Percentiles rank a stretch among this genome's conserved stretches.
These are phyloP conservation scores for Solanum rostratum DNA, from an alignment of 257 asterid species.

Conservation along the genomic window DNA sequence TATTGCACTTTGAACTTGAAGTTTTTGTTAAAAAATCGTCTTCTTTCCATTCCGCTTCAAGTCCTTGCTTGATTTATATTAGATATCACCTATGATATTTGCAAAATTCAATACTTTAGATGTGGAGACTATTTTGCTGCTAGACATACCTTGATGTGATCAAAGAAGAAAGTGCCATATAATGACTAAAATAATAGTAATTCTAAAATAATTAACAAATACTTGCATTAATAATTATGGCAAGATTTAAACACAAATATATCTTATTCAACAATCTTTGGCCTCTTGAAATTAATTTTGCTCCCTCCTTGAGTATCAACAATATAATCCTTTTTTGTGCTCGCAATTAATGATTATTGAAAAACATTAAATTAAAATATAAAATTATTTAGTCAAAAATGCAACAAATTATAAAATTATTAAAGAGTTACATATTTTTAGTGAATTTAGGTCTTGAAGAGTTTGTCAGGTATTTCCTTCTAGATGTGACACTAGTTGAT, in stretches of 20 bases:
- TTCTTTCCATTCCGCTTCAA: neutral
- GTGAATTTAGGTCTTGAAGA: neutral
- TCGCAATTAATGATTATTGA: neutral
- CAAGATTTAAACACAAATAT: neutral
- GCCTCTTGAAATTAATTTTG: too few species aligned
- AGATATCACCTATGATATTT: neutral
- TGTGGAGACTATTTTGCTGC: too few species aligned
- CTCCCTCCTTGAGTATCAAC: too few species aligned
- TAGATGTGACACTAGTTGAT: too few species aligned
- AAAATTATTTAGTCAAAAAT: neutral
- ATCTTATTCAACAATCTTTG: neutral
- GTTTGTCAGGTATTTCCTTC: too few species aligned
- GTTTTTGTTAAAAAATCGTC: neutral
- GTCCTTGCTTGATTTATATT: neutral
- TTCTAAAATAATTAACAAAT: too few species aligned
- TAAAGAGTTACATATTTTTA: neutral
- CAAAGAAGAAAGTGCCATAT: neutral
- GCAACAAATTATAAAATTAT: too few species aligned
- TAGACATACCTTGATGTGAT: neutral
- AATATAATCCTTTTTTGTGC: neutral
- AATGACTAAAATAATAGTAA: neutral
- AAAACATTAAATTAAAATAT: neutral
- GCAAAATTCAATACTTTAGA: neutral
- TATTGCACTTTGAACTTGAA: neutral
- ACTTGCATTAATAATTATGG: neutral